These are phyloP conservation scores for Golubevia sp. DNA, from an alignment of 1,284 basidiomycete genomes.

Conservation along the genomic window DNA sequence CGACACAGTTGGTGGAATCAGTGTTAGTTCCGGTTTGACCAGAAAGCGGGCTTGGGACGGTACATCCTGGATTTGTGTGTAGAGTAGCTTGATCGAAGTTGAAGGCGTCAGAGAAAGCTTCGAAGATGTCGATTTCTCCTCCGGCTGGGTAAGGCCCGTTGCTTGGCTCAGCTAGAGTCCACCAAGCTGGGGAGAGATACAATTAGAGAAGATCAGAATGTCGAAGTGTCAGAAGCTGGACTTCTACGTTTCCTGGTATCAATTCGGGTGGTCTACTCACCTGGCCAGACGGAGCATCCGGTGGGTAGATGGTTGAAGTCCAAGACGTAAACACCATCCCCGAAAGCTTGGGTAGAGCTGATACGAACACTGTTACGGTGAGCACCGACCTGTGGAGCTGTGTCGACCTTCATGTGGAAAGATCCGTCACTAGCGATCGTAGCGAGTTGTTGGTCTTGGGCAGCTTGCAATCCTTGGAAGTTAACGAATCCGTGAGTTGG, in stretches of 20 bases:
- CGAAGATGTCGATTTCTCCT: slow-evolving; percentile 53
- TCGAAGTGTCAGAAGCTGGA: no score
- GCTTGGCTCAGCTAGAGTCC: not conserved
- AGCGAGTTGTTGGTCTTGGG: not conserved
- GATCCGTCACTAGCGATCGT: not conserved
- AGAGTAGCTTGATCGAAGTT: not conserved
- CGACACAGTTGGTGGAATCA: slow-evolving; percentile 41
- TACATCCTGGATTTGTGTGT: not conserved
- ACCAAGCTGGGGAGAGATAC: not conserved
- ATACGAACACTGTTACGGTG: slow-evolving; percentile 39
- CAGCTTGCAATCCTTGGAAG: not conserved
- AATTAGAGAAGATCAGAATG: no score
- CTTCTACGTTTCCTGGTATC: no score
- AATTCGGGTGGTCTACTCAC: no score
- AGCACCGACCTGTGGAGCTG: not conserved
- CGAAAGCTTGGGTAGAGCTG: slow-evolving; percentile 35
- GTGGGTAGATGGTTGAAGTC: not conserved
- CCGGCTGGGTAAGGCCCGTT: slow-evolving; percentile 34
- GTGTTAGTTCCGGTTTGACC: slow-evolving; percentile 26
- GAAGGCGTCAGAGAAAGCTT: not conserved
- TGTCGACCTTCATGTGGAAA: not conserved
- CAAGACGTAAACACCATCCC: slow-evolving; percentile 47
- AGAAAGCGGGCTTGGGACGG: slow-evolving; percentile 1
- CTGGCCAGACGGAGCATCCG: no score
- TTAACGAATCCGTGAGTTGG: not conserved